Base-by-base conservation (phyloP, 768 basidiomycete genomes). In the Psilocybe cyanescens region DNA sequence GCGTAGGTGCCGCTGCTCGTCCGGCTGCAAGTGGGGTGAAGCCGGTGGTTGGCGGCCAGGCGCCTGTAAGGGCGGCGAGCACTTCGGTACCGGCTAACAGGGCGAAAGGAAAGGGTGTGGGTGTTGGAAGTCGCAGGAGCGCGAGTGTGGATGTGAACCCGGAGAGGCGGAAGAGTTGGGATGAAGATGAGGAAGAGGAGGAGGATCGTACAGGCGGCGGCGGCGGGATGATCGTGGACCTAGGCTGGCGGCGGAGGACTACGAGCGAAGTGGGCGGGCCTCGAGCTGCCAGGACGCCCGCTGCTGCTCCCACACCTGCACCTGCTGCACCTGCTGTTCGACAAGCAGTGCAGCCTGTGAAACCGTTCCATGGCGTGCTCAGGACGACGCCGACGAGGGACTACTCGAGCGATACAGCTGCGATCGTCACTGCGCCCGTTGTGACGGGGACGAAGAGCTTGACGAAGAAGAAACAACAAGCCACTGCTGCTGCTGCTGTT, bases 221-320 rank as follows among this genome's bases (percentile, higher is more conserved):
- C 11, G 61, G 60, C 8, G 64, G 49, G 44, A 67, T 61, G 65
- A 70, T 70, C 29, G 65, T 70, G 7, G 67, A 70, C 54, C 60
- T 68, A 7, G 69, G 69, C 16, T 39, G 62, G 55, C 57, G 67
- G 53, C 61, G 62, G 62, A 62, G 66, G 41, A 61, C 56, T 14
- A 63, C 64, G 7, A 68, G 69, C 51, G 69, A 70, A 47, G 52
- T 62, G 28, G 65, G 61, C 19, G 44, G 16, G 3, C 3, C 50
- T 19, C 11, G 9, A 4, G 50, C 24, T 9, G 7, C 9, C 11
- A 57, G 12, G 17, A 24, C 9, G 24, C 30, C 55, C 30, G 29
- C 19, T 12, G 24, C 35, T 6, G 24, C 19, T 35, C n/a, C 37
- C 33, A 6, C 55, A 37, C 33, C 50, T 29, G 37, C 55, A 51